Evolutionary conservation across 75 land plant genomes (phyloP), one percentile per base, ranked within the genome.

Genomic region (Sequoiadendron giganteum): DNA sequence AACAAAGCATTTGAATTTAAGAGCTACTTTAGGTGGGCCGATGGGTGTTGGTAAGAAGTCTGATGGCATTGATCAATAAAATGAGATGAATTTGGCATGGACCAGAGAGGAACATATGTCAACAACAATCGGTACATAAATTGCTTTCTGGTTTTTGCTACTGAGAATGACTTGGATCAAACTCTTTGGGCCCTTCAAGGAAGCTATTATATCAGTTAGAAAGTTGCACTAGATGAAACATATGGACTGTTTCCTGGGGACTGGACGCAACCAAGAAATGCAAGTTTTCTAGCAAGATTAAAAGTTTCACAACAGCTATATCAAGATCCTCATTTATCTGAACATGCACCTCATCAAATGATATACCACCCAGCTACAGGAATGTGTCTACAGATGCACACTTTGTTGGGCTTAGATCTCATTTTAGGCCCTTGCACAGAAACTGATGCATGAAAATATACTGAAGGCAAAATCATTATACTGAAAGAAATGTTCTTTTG

Each of bases 131-230:
- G 96, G 86, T 95, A 87, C 85, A 77, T 95, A 82, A 90, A 86
- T 34, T 97, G 98, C 91, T 87, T 91, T 28, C 10, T 94, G 10
- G 92, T 89, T 38, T 83, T 91, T 39, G 88, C 91, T 47, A 92
- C 94, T 38, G 92, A 93, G 70, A 48, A 85, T 32, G 97, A 97
- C 85, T 48, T 93, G 58, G 96, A 97, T 54, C 94, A 95, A 95
- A 96, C 97, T 5, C 54, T 91, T 2, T 97, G 97, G 97, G 85
- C 95, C 1, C 90, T 97, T 42, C 92, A 88, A 73, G 98, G 98
- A 49, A 95, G 96, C 86, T 97, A 95, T 77, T 95, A 95, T 43
- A 73, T 89, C 52, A 93, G 97, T 78, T 81, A 93, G 16, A 82
- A 80, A 28, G 47, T 89, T 42, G 95, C 91, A 14, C 25, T 89